Base-by-base conservation (phyloP, 2,329 filamentous ascomycete species). In the Sporothrix globosa region DNA sequence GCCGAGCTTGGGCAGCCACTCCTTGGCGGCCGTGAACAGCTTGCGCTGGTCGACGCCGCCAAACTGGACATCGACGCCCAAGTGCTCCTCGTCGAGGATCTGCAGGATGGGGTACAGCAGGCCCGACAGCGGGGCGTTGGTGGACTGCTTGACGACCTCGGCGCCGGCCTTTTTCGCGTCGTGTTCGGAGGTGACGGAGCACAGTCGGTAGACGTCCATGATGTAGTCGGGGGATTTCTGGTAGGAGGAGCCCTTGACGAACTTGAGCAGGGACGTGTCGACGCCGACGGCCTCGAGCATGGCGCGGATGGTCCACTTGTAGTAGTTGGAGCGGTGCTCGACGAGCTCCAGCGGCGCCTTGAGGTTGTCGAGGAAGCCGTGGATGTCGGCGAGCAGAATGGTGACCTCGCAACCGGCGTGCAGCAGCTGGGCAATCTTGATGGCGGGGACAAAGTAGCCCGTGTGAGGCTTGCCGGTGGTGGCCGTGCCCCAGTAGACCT, bases 111-210 rank as follows among this genome's bases (percentile, higher is more conserved):
- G 92, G 83, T 96, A 96, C 73, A 95, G 86, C 14, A 95, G 84
- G 0, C 92, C 92, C 70, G 86, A 88, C 69, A 96, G 79, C 3
- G 91, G 87, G 11, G 91, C 88, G 76, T 95, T 93, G 70, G 88
- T 87, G 3, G 91, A 89, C 83, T 98, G 93, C 85, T 98, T 98
- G 74, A 99, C 95, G 9, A 98, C 88, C 81, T 98, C 96, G 1
- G 93, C 92, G 52, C 95, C 95, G 0, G 95, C 94, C 81, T 93
- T 96, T 81, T 93, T 92, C 19, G 93, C 92, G 77, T 96, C 90
- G 77, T 94, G 89, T 81, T 93, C 89, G 17, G 90, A 90, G 5
- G 91, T 87, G 68, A 92, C 81, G 3, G 87, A 87, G 60, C 86
- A 87, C 74, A 98, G 79, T 77, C 91, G 89, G 82, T 94, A 95